Percentiles rank a stretch among this genome's conserved stretches.
phyloP scores from a whole-genome alignment of 768 basidiomycete species.

The Ephemerocybe angulata region DNA sequence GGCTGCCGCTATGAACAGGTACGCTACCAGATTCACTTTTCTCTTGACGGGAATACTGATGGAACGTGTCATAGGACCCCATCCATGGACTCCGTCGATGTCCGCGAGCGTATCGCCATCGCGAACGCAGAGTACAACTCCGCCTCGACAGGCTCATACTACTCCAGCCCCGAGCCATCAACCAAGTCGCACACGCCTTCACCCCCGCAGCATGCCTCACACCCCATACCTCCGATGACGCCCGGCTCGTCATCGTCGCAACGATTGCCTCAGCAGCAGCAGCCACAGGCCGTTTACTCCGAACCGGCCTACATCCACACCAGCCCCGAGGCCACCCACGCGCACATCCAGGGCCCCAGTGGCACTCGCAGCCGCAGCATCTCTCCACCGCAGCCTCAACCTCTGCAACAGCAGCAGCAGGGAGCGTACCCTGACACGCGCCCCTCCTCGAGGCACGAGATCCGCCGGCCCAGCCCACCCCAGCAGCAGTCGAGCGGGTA shows the following conservation, averaged over 20 bases:
- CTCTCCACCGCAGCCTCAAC: neutral
- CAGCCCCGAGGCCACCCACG: constrained; percentile 4
- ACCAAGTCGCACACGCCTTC: neutral
- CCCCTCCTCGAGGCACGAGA: neutral
- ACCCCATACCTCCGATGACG: neutral
- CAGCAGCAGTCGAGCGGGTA: neutral
- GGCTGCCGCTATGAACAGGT: neutral
- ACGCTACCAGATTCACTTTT: neutral
- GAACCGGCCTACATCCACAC: neutral
- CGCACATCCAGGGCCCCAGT: neutral
- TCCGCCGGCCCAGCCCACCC: neutral
- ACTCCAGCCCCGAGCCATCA: constrained; percentile 11
- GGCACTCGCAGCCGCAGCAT: neutral
- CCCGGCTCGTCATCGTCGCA: too few species aligned
- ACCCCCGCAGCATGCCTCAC: neutral
- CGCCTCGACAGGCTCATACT: constrained; percentile 34
- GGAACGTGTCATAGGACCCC: constrained; percentile 1
- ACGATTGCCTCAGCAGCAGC: neutral
- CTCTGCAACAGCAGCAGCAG: neutral
- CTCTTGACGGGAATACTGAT: neutral
- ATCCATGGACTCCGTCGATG: constrained; percentile 23
- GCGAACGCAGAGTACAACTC: constrained; percentile 43
- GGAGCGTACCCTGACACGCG: neutral
- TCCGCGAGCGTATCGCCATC: constrained; percentile 35
- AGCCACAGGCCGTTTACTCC: neutral